Evolutionary conservation across 495 filamentous ascomycete genomes (phyloP).

Genomic region (Rhypophila decipiens): DNA sequence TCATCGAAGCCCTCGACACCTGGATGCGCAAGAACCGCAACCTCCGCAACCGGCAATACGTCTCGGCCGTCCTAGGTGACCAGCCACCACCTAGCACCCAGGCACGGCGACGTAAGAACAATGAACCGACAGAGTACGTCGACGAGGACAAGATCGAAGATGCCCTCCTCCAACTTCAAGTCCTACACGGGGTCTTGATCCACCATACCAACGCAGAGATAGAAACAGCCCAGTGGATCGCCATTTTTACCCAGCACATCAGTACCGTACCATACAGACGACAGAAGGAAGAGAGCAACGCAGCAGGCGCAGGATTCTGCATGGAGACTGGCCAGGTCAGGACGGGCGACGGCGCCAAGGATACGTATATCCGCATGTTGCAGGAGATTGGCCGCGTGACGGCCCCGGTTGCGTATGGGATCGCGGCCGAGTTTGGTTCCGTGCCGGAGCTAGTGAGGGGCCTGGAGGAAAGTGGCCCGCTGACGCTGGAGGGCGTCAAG

Average conservation of each 20-base stretch:
- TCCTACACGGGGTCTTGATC: conserved; percentile 60
- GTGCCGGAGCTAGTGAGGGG: conserved; percentile 51
- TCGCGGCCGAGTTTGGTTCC: conserved; percentile 54
- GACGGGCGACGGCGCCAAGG: conserved; percentile 57
- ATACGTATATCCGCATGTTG: conserved; percentile 73
- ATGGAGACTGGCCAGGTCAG: conserved; percentile 80
- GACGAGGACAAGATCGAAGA: conserved; percentile 70
- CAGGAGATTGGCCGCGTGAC: conserved; percentile 72
- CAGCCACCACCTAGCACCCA: conserved; percentile 7
- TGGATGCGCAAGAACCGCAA: conserved; percentile 69
- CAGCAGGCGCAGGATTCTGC: conserved; percentile 60
- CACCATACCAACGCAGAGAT: conserved; percentile 58
- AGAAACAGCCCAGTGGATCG: conserved; percentile 73
- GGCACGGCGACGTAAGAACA: conserved; percentile 27
- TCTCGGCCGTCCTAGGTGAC: conserved; percentile 46
- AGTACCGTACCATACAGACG: conserved; percentile 67
- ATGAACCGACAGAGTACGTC: conserved; percentile 43
- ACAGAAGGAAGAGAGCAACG: conserved; percentile 29
- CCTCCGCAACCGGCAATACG: conserved; percentile 59
- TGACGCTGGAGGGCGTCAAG: conserved; percentile 53
- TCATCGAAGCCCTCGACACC: conserved; percentile 64
- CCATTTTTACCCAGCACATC: conserved; percentile 74
- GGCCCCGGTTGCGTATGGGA: conserved; percentile 64
- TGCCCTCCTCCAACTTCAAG: conserved; percentile 65
- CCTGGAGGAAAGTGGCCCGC: conserved; percentile 54